Base-by-base conservation (phyloP, 345 rosid genomes). In the Heritiera fomes region DNA sequence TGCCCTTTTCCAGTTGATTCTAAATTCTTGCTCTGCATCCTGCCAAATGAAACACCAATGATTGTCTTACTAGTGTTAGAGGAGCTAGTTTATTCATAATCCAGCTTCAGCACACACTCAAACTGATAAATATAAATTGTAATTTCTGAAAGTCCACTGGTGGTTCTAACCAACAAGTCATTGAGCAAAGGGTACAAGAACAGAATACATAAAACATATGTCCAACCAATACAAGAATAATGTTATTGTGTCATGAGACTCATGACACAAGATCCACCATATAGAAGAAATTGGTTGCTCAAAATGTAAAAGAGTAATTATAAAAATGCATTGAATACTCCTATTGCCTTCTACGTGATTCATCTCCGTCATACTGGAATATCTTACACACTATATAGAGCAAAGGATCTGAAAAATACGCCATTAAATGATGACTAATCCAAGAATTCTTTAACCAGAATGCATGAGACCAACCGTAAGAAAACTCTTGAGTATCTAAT, bases 1-100 rank as follows among this genome's bases (percentile, higher is more conserved):
- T 78, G 83, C 97, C 64, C 97, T 91, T 86, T 85, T 94, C 97
- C 95, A 94, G 78, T 85, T 85, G 70, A 91, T 77, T 75, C 84
- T 90, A 86, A 89, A 87, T 75, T 84, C 83, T 34, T 80, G 79
- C 65, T 89, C 93, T 45, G 82, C 85, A 46, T 83, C 92, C 95
- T 94, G 91, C 64, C 55, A 77, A 74, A 75, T 32, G 34, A 81
- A 75, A 50, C 61, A 59, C 9, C 52, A 50, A 63, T 62, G 68
- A 61, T 32, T 45, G 45, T 8, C 58, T 75, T 68, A 75, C 7
- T 49, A 28, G 18, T 77, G 82, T 12, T 77, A 78, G 52, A 71
- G 8, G 76, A 60, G 79, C 50, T 10, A 17, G 6, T 56, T 23
- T 41, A 58, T 52, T 32, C 11, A 60, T 71, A 7, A 4, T 28